phyloP scores from a whole-genome alignment of 306 rosid species.

The Vigna mungo region DNA sequence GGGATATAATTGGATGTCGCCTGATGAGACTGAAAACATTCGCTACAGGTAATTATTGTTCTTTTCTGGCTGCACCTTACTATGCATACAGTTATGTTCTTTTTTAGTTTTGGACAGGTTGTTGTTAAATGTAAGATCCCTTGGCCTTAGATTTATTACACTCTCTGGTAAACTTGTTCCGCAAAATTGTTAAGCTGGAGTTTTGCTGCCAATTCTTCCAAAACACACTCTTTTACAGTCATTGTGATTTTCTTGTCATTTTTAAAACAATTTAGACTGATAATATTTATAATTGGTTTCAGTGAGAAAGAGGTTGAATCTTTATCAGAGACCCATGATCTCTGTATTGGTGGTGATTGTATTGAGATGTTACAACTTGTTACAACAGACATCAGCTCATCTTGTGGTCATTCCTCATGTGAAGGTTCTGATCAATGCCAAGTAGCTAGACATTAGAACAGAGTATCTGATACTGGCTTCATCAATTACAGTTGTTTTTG shows the following conservation, averaged over 20 bases:
- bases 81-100: slow-evolving; percentile 16
- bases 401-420: slow-evolving; percentile 82
- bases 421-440: slow-evolving; percentile 62
- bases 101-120: slow-evolving; percentile 3
- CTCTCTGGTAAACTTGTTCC: slow-evolving; percentile 6
- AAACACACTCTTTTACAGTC: background rate
- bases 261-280: slow-evolving; percentile 7
- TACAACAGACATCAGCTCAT: slow-evolving; percentile 78
- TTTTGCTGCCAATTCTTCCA: background rate
- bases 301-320: slow-evolving; percentile 83
- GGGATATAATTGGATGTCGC: slow-evolving; percentile 89
- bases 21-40: slow-evolving; percentile 77
- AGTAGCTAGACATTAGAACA: slow-evolving; percentile 31
- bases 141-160: background rate
- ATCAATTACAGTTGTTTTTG: slow-evolving; percentile 40
- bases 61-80: background rate
- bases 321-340: slow-evolving; percentile 89
- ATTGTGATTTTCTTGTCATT: slow-evolving; percentile 1
- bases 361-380: slow-evolving; percentile 87
- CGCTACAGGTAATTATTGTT: slow-evolving; percentile 63
- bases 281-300: slow-evolving; percentile 41
- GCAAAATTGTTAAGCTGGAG: slow-evolving; percentile 18
- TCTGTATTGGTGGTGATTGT: slow-evolving; percentile 97
- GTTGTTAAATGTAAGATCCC: slow-evolving; percentile 4
- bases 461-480: slow-evolving; percentile 32